Base-by-base conservation (phyloP, 768 basidiomycete species). In the Termitomyces eurrhizus region DNA sequence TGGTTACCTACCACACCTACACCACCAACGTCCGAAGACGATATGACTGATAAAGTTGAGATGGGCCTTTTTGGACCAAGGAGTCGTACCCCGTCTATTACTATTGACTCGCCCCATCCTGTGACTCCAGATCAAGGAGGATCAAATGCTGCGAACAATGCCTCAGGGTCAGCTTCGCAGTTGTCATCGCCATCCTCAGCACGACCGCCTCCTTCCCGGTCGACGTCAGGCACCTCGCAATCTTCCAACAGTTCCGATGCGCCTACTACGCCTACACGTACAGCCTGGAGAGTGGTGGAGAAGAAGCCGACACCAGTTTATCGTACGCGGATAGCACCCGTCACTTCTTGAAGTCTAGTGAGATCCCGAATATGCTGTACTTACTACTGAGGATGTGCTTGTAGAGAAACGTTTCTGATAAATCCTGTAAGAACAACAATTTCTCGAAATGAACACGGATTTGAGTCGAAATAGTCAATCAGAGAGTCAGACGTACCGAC, bases 201-300 rank as follows among this genome's bases (percentile, higher is more conserved):
- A 14, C 24, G 45, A n/a, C 51, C 24, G 26, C 53, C 32, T 29
- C 52, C 53, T 29, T 12, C 32, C 16, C 42, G 62, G 7, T 37
- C 62, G 3, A 48, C 29, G 51, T 63, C 62, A 18, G 55, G 52
- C 24, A 39, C 39, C 21, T 48, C 54, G 37, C 50, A 49, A 35
- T 56, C 51, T 2, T 48, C 50, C 3, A 46, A 18, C 5, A 48
- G 21, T 29, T 33, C 36, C 7, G 52, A 55, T 21, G 39, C 41
- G n/a, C 36, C 52, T n/a, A 24, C 14, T 16, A 63, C 62, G 5
- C 60, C 55, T 32, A 60, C 58, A 13, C 54, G 62, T n/a, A 63
- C 62, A 24, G 62, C 62, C 13, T 63, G 62, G 62, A 59, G 62
- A 16, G 52, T 46, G 4, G 59, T 63, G 18, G 58, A 63, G 24